Evolutionary conservation across 2,329 filamentous ascomycete genomes (phyloP).

Genomic region (Cladosporium sp.): DNA sequence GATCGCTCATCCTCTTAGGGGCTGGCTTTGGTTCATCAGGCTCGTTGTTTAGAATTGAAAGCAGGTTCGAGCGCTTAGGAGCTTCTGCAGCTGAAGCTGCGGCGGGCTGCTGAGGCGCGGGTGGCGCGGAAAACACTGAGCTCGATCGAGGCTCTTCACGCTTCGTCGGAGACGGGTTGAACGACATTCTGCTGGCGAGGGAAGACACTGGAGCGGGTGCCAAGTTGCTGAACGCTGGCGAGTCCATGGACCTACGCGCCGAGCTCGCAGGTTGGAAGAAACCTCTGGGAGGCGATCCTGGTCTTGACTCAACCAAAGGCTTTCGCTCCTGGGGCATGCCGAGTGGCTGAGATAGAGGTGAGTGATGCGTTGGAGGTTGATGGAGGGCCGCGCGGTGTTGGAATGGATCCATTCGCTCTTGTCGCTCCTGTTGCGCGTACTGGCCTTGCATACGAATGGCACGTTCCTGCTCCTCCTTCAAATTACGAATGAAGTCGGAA

Average conservation of each 20-base stretch:
- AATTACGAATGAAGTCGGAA: constrained; percentile 22
- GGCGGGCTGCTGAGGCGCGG: constrained; percentile 12
- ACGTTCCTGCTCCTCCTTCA: constrained; percentile 30
- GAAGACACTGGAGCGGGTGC: constrained; percentile 16
- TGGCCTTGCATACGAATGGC: constrained; percentile 28
- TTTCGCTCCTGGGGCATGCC: constrained; percentile 24
- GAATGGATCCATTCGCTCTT: constrained; percentile 23
- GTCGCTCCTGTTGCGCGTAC: constrained; percentile 21
- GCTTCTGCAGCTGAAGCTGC: constrained; percentile 25
- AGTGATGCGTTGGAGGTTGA: constrained; percentile 23
- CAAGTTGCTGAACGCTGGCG: constrained; percentile 14
- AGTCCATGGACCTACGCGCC: constrained; percentile 19
- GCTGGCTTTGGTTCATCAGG: constrained; percentile 29
- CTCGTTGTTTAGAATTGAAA: constrained; percentile 33
- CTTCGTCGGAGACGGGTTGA: constrained; percentile 29
- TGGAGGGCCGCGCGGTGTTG: constrained; percentile 18
- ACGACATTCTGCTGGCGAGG: constrained; percentile 18
- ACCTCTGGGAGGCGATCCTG: constrained; percentile 22
- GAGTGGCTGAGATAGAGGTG: constrained; percentile 24
- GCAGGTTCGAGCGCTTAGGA: constrained; percentile 35
- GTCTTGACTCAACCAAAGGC: constrained; percentile 27
- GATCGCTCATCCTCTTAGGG: constrained; percentile 23
- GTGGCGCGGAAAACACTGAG: constrained; percentile 20
- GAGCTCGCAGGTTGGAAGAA: constrained; percentile 17
- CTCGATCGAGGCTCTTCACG: constrained; percentile 28